Evolutionary conservation across 208 protist genomes (phyloP).

Genomic region (Crithidia sp.): DNA sequence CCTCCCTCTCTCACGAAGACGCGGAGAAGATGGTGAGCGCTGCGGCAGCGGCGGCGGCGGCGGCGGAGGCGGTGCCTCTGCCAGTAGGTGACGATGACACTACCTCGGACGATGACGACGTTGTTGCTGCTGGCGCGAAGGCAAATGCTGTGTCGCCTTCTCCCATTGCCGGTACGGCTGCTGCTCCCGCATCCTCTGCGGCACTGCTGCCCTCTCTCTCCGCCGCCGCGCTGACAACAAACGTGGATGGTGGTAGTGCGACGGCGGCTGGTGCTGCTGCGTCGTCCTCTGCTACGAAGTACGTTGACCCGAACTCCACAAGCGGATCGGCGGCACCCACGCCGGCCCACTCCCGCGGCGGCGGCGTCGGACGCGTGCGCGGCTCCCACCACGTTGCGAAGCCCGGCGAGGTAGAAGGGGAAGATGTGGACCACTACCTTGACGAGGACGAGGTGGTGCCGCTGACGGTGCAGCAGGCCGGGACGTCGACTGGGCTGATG

Average conservation of each 20-base stretch:
- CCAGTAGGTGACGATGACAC: slow-evolving; percentile 19
- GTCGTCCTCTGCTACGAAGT: not conserved
- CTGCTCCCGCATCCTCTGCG: not conserved
- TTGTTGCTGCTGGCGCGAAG: not conserved
- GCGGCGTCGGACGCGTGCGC: not conserved
- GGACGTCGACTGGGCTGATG: slow-evolving; percentile 14
- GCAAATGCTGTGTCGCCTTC: not conserved
- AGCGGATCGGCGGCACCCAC: not conserved
- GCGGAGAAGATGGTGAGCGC: slow-evolving; percentile 17
- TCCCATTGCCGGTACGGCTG: not conserved
- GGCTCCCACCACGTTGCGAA: slow-evolving; percentile 13
- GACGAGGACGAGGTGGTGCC: slow-evolving; percentile 57
- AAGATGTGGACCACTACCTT: slow-evolving; percentile 54
- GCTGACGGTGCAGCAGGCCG: slow-evolving; percentile 51
- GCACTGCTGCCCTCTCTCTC: not conserved
- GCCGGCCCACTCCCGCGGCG: not conserved
- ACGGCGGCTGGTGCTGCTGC: not conserved
- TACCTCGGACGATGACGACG: not conserved
- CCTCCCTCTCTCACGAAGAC: slow-evolving; percentile 29
- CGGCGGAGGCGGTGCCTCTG: slow-evolving; percentile 31
- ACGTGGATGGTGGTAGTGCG: not conserved
- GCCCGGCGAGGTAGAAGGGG: slow-evolving; percentile 23
- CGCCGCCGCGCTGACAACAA: not conserved
- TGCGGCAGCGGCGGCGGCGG: slow-evolving; percentile 6
- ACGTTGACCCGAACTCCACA: slow-evolving; percentile 2